Conservation (phyloP, 345 rosid species). For the Moricandia arvensis region DNA sequence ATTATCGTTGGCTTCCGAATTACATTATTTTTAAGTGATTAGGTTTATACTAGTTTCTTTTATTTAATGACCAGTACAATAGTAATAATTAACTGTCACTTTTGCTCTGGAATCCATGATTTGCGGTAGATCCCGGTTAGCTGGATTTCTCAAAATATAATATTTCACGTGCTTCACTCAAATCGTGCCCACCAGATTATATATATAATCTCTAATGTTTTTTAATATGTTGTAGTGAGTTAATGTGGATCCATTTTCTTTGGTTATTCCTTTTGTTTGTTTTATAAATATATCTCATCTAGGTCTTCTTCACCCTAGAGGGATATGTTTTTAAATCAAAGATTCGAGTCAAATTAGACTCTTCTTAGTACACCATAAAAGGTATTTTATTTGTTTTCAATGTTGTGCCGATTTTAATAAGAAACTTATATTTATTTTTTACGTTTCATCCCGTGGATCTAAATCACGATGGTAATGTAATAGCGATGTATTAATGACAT, state of each 20-base stretch:
- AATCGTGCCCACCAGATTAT: conserved; percentile 36
- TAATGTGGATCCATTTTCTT: conserved; percentile 22
- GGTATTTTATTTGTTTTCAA: conserved; percentile 3
- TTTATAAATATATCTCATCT: neutral
- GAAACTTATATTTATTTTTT: neutral
- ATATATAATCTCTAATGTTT: conserved; percentile 8
- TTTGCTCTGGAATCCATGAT: conserved; percentile 26
- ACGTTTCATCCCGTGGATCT: neutral
- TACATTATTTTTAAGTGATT: conserved; percentile 3
- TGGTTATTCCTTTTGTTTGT: neutral
- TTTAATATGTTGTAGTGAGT: conserved; percentile 11
- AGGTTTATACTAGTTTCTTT: conserved; percentile 2
- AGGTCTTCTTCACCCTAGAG: conserved; percentile 23
- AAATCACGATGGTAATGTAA: neutral
- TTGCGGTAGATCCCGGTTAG: conserved; percentile 36
- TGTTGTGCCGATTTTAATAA: neutral
- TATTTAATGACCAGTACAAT: neutral
- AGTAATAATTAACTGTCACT: conserved; percentile 16
- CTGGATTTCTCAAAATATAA: conserved; percentile 27
- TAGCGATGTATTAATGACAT: neutral
- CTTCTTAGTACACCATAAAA: conserved; percentile 5
- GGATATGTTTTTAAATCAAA: conserved; percentile 32
- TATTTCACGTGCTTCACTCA: conserved; percentile 33
- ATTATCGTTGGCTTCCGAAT: neutral
- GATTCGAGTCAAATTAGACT: conserved; percentile 29